Evolutionary conservation across 2,329 filamentous ascomycete species (phyloP), one percentile per base, ranked within the genome.

Genomic region (Elsinoe australis): DNA sequence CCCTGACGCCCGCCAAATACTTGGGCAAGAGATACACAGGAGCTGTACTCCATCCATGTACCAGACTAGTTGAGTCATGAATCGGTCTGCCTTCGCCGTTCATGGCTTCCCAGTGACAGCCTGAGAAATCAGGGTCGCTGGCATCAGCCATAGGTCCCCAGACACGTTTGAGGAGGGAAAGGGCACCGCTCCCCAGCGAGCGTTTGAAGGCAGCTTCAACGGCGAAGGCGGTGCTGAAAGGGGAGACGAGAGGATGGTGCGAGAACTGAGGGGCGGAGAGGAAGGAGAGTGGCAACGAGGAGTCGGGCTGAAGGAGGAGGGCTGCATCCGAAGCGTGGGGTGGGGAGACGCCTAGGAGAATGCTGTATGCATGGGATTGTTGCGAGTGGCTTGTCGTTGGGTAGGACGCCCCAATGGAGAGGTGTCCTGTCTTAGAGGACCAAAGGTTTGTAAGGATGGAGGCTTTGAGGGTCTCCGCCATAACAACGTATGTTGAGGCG

Each of bases 51-150:
- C 36, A 28, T n/a, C 36, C 36, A 14, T 41, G 36, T 15, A 21
- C 26, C 7, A 41, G 22, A 26, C 19, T 26, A n/a, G 36, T 41
- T 21, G 26, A 21, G 8, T 3, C n/a, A 9, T 41, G 21, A 12
- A 24, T 22, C 21, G 36, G 36, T 35, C 32, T 14, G 46, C 42
- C 42, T 5, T 47, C n/a, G 17, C 28, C 9, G 19, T 33, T 24
- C 39, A 51, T 39, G 2, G 51, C 49, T 26, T 53, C 45, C 45
- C 45, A 47, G 18, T 50, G 45, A 14, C 49, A 48, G 38, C 49
- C 51, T 3, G 51, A 53, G 26, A 33, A 49, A 22, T 53, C 29
- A 3, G 49, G 38, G 17, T 47, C 33, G 12, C 8, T 24, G 5
- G 34, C 36, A n/a, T 21, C 9, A 21, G 35, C 26, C 35, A 39